These are phyloP conservation scores for Eucalyptus coolabah DNA, from an alignment of 345 rosid species.

Conservation along the genomic window DNA sequence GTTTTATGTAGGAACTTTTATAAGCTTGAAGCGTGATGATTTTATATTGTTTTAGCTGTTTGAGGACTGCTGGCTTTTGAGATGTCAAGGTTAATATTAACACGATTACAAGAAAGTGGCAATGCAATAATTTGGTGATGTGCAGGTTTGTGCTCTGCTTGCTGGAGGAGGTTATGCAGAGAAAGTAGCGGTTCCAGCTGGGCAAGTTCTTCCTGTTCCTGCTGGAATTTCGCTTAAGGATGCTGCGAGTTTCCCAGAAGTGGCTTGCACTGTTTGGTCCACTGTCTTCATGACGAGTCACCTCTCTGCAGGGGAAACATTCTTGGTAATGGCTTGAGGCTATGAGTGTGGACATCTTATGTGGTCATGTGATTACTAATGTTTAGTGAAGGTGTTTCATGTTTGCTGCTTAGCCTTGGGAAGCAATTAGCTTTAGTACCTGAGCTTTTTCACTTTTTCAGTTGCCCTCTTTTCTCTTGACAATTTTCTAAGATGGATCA, in stretches of 20 bases:
- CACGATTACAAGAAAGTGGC: background rate
- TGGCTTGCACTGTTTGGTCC: conserved; percentile 89
- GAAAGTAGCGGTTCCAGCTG: conserved; percentile 67
- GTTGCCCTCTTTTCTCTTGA: background rate
- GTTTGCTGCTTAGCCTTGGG: background rate
- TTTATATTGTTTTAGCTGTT: background rate
- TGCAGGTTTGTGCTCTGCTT: conserved; percentile 83
- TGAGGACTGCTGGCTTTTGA: background rate
- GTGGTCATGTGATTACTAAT: background rate
- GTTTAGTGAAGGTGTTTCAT: background rate
- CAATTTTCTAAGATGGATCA: background rate
- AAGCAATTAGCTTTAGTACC: background rate
- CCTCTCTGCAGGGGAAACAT: conserved; percentile 52
- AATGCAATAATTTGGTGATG: background rate
- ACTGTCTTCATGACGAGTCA: conserved; percentile 72
- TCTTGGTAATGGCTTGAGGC: conserved; percentile 31
- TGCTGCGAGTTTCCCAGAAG: conserved; percentile 73
- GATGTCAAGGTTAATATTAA: background rate
- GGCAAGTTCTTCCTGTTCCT: conserved; percentile 58
- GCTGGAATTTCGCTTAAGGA: conserved; percentile 48
- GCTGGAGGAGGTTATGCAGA: conserved; percentile 86
- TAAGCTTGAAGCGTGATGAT: background rate
- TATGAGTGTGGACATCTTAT: background rate
- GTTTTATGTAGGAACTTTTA: background rate
- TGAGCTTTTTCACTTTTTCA: background rate